These are phyloP conservation scores for Cutaneotrichosporon mucoides DNA, from an alignment of 1,284 basidiomycete species.

Conservation along the genomic window DNA sequence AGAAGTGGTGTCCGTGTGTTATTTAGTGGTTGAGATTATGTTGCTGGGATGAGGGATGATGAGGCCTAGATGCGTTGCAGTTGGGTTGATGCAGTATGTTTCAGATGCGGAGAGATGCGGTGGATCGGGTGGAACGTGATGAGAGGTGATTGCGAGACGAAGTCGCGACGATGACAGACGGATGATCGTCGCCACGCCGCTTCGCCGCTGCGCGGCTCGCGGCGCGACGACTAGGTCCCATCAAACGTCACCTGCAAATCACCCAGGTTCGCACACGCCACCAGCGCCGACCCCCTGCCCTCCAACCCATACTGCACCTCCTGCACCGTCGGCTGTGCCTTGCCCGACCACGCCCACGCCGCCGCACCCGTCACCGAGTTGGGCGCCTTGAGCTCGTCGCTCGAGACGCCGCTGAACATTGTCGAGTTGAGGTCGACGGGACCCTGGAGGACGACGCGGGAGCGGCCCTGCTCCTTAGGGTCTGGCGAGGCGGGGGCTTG, in stretches of 20 bases:
- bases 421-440: constrained; percentile 23
- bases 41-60: too few species aligned
- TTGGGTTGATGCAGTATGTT: too few species aligned
- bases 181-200: too few species aligned
- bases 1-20: too few species aligned
- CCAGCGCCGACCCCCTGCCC: constrained; percentile 25
- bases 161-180: too few species aligned
- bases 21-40: too few species aligned
- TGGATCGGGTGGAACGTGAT: too few species aligned
- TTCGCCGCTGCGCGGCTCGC: background rate
- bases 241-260: constrained; percentile 40
- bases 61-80: too few species aligned
- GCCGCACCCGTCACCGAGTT: constrained; percentile 28
- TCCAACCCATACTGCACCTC: constrained; percentile 18
- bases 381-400: constrained; percentile 17
- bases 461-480: constrained; percentile 23
- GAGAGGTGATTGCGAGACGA: too few species aligned
- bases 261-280: constrained; percentile 34
- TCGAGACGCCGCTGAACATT: constrained; percentile 23
- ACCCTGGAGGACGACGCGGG: constrained; percentile 24
- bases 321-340: background rate
- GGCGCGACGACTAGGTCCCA: constrained; percentile 21
- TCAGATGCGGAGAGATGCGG: too few species aligned
- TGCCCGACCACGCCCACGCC: constrained; percentile 22
- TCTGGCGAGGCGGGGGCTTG: constrained; percentile 15